Percentiles rank a stretch among this genome's conserved stretches.
These are phyloP conservation scores for Plantago elongata DNA, from an alignment of 257 asterid genomes.

Conservation along the genomic window DNA sequence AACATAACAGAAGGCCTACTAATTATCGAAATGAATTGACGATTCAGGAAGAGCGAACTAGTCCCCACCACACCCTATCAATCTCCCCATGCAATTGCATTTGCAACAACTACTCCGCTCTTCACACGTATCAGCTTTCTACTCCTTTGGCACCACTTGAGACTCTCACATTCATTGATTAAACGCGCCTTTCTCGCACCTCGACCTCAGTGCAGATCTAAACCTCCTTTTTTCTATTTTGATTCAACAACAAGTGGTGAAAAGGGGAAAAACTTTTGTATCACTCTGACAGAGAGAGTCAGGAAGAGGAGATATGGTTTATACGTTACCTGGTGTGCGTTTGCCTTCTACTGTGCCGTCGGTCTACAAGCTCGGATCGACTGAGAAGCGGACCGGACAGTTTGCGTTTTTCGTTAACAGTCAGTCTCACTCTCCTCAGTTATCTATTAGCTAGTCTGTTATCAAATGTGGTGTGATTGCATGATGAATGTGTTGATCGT, in stretches of 20 bases:
- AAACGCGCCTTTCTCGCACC: constrained; percentile 30
- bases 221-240: neutral
- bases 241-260: constrained; percentile 3
- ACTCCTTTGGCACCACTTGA: constrained; percentile 22
- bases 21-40: constrained; percentile 21
- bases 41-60: neutral
- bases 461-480: neutral
- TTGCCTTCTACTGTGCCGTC: constrained; percentile 48
- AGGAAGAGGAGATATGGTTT: constrained; percentile 39
- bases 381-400: constrained; percentile 27
- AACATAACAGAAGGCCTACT: neutral
- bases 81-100: constrained; percentile 35
- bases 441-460: neutral
- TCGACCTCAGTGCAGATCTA: constrained; percentile 37
- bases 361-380: constrained; percentile 38
- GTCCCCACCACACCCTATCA: constrained; percentile 36
- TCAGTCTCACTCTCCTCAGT: constrained; percentile 41
- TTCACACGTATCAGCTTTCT: constrained; percentile 37
- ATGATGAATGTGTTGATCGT: neutral
- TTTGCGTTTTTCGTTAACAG: constrained; percentile 31
- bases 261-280: neutral
- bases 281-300: neutral
- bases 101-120: constrained; percentile 9
- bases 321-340: constrained; percentile 56
- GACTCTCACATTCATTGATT: constrained; percentile 32